Percentiles rank a stretch among this genome's conserved stretches.
These are phyloP conservation scores for Talaromyces sp. DNA, from an alignment of 2,329 filamentous ascomycete species.

Conservation along the genomic window DNA sequence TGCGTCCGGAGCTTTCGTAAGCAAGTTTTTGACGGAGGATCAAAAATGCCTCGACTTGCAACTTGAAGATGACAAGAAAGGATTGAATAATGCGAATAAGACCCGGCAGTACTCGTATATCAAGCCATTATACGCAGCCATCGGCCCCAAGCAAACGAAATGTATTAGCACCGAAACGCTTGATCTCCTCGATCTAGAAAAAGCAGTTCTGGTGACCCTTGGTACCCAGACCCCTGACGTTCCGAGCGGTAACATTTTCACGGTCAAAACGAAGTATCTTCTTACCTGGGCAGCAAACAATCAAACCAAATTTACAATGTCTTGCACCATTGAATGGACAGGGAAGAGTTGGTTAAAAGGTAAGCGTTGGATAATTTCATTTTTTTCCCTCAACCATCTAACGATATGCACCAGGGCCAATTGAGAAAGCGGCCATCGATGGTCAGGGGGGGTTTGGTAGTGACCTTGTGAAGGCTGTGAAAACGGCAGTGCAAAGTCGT, in stretches of 20 bases:
- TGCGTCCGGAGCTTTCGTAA: constrained; percentile 72
- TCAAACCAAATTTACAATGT: constrained; percentile 76
- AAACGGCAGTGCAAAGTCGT: constrained; percentile 61
- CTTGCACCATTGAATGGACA: constrained; percentile 88
- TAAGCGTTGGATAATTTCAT: constrained; percentile 46
- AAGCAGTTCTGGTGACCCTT: constrained; percentile 73
- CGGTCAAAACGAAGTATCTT: constrained; percentile 89
- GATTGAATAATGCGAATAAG: constrained; percentile 67
- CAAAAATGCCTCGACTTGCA: constrained; percentile 86
- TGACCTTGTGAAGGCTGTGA: constrained; percentile 69
- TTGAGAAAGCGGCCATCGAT: constrained; percentile 91
- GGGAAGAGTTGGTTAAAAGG: constrained; percentile 98
- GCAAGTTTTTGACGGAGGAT: constrained; percentile 76
- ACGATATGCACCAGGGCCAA: constrained; percentile 73
- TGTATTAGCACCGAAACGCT: constrained; percentile 81
- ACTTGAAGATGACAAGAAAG: constrained; percentile 75
- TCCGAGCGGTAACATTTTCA: constrained; percentile 85
- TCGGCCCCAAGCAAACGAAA: constrained; percentile 91
- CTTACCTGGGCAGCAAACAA: constrained; percentile 88
- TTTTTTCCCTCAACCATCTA: constrained; percentile 89
- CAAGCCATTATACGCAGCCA: constrained; percentile 76
- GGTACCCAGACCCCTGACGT: constrained; percentile 91
- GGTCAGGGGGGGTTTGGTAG: constrained; percentile 80
- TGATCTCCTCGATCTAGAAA: constrained; percentile 82
- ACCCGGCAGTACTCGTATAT: constrained; percentile 77